Conservation (phyloP, 2,329 filamentous ascomycete genomes). For the Fusarium multiceps region DNA sequence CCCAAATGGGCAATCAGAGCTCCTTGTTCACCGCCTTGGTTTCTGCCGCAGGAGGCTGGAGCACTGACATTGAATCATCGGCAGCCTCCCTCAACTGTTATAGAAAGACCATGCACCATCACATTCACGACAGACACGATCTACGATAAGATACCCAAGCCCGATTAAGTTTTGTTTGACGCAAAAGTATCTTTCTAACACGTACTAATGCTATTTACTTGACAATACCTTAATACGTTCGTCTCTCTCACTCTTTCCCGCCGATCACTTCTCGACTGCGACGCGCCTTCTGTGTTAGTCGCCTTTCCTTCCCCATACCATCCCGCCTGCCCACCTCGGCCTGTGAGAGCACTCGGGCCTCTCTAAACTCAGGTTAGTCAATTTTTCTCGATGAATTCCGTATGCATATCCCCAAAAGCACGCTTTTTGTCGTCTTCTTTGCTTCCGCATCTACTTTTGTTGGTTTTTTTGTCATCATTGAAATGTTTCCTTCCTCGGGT, state of each 20-base stretch:
- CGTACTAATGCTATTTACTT: constrained; percentile 24
- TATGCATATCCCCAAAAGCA: not conserved
- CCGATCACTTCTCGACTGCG: constrained; percentile 35
- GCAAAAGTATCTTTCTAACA: constrained; percentile 16
- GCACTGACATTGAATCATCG: constrained; percentile 20
- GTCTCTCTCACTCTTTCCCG: constrained; percentile 2
- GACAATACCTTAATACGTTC: not conserved
- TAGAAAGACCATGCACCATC: constrained; percentile 28
- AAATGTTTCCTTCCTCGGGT: constrained; percentile 41
- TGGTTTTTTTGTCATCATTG: constrained; percentile 12
- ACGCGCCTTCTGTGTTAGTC: constrained; percentile 37
- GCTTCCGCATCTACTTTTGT: not conserved
- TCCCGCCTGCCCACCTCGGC: constrained; percentile 32
- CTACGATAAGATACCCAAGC: constrained; percentile 37
- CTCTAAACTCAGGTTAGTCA: constrained; percentile 38
- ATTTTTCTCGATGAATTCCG: constrained; percentile 24
- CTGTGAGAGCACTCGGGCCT: constrained; percentile 33
- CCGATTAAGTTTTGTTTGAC: constrained; percentile 17
- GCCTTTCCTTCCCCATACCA: constrained; percentile 42
- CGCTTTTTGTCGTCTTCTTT: not conserved
- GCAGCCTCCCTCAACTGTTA: constrained; percentile 14
- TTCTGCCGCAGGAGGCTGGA: constrained; percentile 33
- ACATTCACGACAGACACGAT: constrained; percentile 13
- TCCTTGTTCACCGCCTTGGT: constrained; percentile 36
- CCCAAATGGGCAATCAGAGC: not conserved